These are phyloP conservation scores for Cordyceps cicadae DNA, from an alignment of 2,329 filamentous ascomycete genomes.

Conservation along the genomic window DNA sequence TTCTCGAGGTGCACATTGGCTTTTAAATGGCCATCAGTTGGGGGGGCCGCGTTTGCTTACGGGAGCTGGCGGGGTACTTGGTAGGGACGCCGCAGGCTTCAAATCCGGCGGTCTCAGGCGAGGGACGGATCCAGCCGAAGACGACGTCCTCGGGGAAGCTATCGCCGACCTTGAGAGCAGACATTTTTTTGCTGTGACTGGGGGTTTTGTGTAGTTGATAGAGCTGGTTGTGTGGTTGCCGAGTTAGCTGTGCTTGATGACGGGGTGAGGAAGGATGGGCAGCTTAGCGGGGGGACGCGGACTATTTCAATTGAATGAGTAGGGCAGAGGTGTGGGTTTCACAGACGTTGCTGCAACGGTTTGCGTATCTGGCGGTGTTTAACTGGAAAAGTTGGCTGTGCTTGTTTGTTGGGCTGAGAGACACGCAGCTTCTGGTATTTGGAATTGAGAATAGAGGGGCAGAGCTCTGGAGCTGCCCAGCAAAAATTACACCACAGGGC, in stretches of 20 bases:
- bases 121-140: constrained; percentile 79
- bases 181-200: constrained; percentile 29
- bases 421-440: constrained; percentile 5
- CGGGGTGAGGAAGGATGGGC: background rate
- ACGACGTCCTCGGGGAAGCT: constrained; percentile 70
- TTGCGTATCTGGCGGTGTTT: background rate
- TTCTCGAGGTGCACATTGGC: background rate
- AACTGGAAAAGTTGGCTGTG: background rate
- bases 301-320: constrained; percentile 5
- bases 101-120: constrained; percentile 58
- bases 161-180: constrained; percentile 72
- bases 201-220: constrained; percentile 3
- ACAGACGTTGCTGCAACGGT: background rate
- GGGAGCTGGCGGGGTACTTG: constrained; percentile 71
- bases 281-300: background rate
- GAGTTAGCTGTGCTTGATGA: background rate
- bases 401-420: background rate
- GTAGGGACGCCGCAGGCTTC: constrained; percentile 71
- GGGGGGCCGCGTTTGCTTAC: constrained; percentile 29
- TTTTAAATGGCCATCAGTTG: background rate
- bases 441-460: constrained; percentile 8
- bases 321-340: too few relatives aligned
- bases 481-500: constrained; percentile 3
- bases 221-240: background rate
- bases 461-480: background rate